A percentile compares a stretch with the other conserved stretches of the same genome.
Conservation (phyloP, 345 rosid genomes). For the Gossypium rotundifolium region DNA sequence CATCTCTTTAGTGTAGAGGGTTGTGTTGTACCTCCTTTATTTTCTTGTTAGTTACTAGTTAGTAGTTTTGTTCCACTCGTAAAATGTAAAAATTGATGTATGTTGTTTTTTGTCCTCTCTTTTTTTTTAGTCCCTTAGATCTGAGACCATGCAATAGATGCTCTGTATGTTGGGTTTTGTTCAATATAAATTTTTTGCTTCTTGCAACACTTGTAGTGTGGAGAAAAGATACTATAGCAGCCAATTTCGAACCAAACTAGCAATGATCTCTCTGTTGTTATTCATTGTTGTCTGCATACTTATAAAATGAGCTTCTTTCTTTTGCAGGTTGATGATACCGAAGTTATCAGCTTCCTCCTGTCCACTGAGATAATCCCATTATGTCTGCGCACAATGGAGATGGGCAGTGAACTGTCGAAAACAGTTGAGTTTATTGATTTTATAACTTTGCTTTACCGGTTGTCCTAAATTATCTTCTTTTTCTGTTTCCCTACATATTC, state of each 20-base stretch:
- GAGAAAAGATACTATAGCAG: neutral
- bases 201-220: neutral
- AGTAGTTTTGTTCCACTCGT: neutral
- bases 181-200: neutral
- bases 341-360: slow-evolving; percentile 93
- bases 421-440: slow-evolving; percentile 55
- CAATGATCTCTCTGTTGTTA: neutral
- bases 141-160: neutral
- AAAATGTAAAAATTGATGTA: neutral
- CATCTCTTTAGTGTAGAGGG: neutral
- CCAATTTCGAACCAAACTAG: neutral
- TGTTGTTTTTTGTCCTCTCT: neutral
- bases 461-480: neutral
- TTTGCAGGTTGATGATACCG: slow-evolving; percentile 94
- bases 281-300: neutral
- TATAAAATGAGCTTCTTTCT: neutral
- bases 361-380: slow-evolving; percentile 90
- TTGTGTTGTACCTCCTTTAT: neutral
- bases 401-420: slow-evolving; percentile 98
- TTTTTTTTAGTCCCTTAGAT: neutral
- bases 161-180: neutral
- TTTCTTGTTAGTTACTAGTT: neutral
- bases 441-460: neutral
- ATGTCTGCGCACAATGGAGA: slow-evolving; percentile 95
- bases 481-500: slow-evolving; percentile 1